phyloP scores from a whole-genome alignment of 2,329 filamentous ascomycete genomes.

The Penicillium sp. region DNA sequence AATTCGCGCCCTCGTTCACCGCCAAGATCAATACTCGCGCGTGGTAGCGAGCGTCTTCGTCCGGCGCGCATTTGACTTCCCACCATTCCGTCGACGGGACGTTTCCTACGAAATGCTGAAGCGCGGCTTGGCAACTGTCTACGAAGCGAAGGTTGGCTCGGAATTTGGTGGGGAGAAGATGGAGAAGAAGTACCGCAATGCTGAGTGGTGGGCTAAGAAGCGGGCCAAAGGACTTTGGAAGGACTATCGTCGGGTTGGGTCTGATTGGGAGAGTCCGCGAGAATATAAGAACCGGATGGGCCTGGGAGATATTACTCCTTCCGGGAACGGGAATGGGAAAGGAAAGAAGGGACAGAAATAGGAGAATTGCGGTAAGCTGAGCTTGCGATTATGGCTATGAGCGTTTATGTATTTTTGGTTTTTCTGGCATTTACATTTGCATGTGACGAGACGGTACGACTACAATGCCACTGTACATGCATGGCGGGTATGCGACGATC shows the following conservation, averaged over 20 bases:
- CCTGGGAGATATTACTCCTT: slow-evolving; percentile 35
- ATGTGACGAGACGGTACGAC: slow-evolving; percentile 15
- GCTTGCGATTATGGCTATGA: neutral
- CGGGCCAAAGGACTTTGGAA: slow-evolving; percentile 74
- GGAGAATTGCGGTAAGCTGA: slow-evolving; percentile 6
- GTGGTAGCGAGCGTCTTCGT: slow-evolving; percentile 84
- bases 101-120: slow-evolving; percentile 89
- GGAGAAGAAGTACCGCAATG: slow-evolving; percentile 47
- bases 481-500: neutral
- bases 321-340: neutral
- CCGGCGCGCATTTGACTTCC: slow-evolving; percentile 50
- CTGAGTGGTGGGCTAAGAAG: slow-evolving; percentile 59
- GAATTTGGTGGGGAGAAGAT: slow-evolving; percentile 76
- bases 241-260: slow-evolving; percentile 49
- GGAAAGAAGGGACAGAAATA: slow-evolving; percentile 32
- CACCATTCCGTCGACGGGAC: slow-evolving; percentile 63
- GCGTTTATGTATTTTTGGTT: slow-evolving; percentile 1
- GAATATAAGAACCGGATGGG: slow-evolving; percentile 72
- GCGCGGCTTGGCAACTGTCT: slow-evolving; percentile 80
- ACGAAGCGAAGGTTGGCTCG: slow-evolving; percentile 84
- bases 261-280: slow-evolving; percentile 75
- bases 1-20: slow-evolving; percentile 80
- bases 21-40: slow-evolving; percentile 86
- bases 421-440: slow-evolving; percentile 9
- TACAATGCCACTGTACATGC: slow-evolving; percentile 8